Percentiles rank a stretch among this genome's conserved stretches.
Evolutionary conservation across 768 basidiomycete species (phyloP).

Genomic region (Melanogaster broomeanus): DNA sequence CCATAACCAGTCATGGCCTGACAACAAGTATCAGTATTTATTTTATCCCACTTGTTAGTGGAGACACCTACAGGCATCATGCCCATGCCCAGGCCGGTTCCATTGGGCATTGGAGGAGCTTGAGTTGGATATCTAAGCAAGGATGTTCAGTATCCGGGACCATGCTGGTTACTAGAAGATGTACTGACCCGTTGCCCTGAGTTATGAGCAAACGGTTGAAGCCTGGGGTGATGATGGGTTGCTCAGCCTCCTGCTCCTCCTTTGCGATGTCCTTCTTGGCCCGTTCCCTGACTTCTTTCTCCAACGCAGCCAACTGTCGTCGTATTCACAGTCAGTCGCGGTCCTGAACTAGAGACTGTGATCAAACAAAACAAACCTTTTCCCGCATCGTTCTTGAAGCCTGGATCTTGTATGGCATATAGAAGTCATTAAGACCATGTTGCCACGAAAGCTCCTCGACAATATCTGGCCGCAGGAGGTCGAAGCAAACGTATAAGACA

Average conservation of each 20-base stretch:
- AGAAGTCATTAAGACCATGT: slow-evolving; percentile 94
- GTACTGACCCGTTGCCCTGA: slow-evolving; percentile 62
- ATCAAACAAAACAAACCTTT: slow-evolving; percentile 48
- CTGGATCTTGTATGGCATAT: slow-evolving; percentile 96
- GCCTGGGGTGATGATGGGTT: slow-evolving; percentile 87
- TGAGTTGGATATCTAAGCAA: slow-evolving; percentile 57
- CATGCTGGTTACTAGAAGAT: neutral
- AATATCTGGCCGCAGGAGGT: slow-evolving; percentile 89
- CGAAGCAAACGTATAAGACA: slow-evolving; percentile 89
- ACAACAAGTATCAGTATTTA: slow-evolving; percentile 5
- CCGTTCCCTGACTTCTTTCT: slow-evolving; percentile 88
- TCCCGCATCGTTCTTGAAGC: slow-evolving; percentile 77
- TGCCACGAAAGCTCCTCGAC: slow-evolving; percentile 97
- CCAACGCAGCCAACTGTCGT: slow-evolving; percentile 66
- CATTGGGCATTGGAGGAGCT: slow-evolving; percentile 62
- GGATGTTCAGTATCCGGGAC: slow-evolving; percentile 6
- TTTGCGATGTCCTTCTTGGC: slow-evolving; percentile 86
- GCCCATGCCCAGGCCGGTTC: slow-evolving; percentile 43
- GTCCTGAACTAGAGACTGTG: neutral
- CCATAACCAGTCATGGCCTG: slow-evolving; percentile 71
- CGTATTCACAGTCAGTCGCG: slow-evolving; percentile 8
- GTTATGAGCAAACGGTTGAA: slow-evolving; percentile 66
- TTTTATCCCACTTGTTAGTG: neutral
- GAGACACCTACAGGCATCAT: slow-evolving; percentile 61
- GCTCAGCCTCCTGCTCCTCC: slow-evolving; percentile 85